Base-by-base conservation (phyloP, 805 yeast genomes). In the Spathaspora sp. region DNA sequence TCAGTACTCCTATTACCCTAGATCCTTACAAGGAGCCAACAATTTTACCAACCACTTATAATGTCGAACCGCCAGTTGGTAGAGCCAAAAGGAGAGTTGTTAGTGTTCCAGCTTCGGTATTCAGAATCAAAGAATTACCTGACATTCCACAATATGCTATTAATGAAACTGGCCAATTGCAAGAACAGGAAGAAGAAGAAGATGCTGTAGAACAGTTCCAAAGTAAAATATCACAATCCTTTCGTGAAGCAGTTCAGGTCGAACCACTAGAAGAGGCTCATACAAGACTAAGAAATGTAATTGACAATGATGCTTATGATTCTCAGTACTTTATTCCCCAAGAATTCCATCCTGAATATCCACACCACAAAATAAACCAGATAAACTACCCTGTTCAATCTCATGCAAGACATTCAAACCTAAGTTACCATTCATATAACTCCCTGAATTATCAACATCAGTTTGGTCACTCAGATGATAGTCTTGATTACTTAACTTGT, bases 1-100 rank as follows among this genome's bases (percentile, higher is more conserved):
- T 58, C n/a, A 62, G 65, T 44, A 60, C 60, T 64, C 68, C 44
- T 19, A 42, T 42, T 9, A n/a, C 4, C 14, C 14, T 35, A 3
- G 40, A 35, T n/a, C 2, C 9, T 7, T 35, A 14, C 17, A 35
- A n/a, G 18, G 40, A 35, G 14, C 40, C 40, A n/a, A 35, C 14
- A 14, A 3, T 66, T 7, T 35, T 35, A 2, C 40, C 40, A 12
- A 14, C 3, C 18, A 16, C 16, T 35, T 35, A 35, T 35, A 35
- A 35, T 4, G 8, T 35, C 4, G 40, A 35, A 11, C 11, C 40
- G 16, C 32, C 32, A 10, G 32, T 29, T 3, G 32, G 2, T 35
- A 14, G 16, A 4, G 3, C 40, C 35, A 31, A 44, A 14, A 5
- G 29, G 7, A 50, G 52, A 38, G 44, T 44, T 17, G 42, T 47